phyloP scores from a whole-genome alignment of 148 eudicot species.

The Vaccinium vitisidaea region DNA sequence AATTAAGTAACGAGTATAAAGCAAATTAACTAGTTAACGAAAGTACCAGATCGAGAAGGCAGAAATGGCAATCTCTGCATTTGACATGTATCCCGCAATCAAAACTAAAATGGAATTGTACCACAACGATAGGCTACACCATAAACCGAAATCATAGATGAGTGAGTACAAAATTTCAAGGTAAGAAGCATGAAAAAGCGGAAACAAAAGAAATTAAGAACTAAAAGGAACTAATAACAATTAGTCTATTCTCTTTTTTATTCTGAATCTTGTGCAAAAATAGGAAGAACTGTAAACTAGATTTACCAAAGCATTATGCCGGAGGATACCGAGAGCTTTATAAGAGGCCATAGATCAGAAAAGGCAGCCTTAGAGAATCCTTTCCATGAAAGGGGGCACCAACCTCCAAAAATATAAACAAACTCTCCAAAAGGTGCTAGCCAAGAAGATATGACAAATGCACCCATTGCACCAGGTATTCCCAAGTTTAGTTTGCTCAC shows the following conservation, averaged over 20 bases:
- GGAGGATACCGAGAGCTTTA: constrained; percentile 57
- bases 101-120: constrained; percentile 64
- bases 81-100: constrained; percentile 60
- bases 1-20: background rate
- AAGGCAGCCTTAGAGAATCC: constrained; percentile 54
- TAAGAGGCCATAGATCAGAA: constrained; percentile 47
- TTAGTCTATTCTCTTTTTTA: background rate
- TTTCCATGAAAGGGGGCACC: constrained; percentile 61
- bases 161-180: background rate
- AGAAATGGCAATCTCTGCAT: constrained; percentile 66
- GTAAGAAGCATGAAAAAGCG: background rate
- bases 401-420: constrained; percentile 52
- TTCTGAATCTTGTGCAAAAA: background rate
- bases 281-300: too few relatives aligned
- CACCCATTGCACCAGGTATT: constrained; percentile 49
- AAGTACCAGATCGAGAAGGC: constrained; percentile 74
- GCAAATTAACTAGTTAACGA: background rate
- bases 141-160: background rate
- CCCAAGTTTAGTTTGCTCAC: constrained; percentile 39
- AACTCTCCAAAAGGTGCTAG: constrained; percentile 44
- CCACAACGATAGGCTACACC: constrained; percentile 64
- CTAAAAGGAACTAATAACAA: background rate
- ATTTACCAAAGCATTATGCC: constrained; percentile 63
- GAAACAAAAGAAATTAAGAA: background rate
- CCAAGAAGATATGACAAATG: constrained; percentile 41